Conservation (phyloP, 495 filamentous ascomycete genomes). For the Talaromyces stipitatus region DNA sequence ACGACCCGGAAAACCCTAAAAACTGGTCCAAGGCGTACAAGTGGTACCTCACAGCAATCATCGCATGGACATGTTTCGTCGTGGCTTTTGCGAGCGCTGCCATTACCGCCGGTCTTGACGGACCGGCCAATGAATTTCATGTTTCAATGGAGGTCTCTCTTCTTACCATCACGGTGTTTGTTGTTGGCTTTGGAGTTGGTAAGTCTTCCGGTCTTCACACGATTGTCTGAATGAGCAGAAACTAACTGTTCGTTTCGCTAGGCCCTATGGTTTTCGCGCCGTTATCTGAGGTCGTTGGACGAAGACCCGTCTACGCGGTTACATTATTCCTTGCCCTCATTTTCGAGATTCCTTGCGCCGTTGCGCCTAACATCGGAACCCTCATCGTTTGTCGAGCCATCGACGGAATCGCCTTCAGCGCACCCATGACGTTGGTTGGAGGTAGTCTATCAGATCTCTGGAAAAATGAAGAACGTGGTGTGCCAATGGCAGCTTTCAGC, state of each 20-base stretch:
- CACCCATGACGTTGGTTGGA: constrained; percentile 77
- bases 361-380: constrained; percentile 65
- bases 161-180: constrained; percentile 63
- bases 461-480: constrained; percentile 72
- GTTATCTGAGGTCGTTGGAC: constrained; percentile 62
- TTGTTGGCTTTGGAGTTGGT: constrained; percentile 73
- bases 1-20: constrained; percentile 52
- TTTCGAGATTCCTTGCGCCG: constrained; percentile 71
- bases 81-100: constrained; percentile 56
- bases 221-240: not conserved
- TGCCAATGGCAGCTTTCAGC: constrained; percentile 80
- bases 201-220: constrained; percentile 12
- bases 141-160: constrained; percentile 61
- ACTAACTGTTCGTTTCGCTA: constrained; percentile 8
- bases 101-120: constrained; percentile 59
- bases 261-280: constrained; percentile 78
- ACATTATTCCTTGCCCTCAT: constrained; percentile 57
- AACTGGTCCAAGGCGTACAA: constrained; percentile 52
- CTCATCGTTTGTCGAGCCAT: constrained; percentile 65
- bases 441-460: constrained; percentile 76
- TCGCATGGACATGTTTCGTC: constrained; percentile 56
- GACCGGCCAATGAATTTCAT: constrained; percentile 50
- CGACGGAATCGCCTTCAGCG: constrained; percentile 74
- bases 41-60: constrained; percentile 58
- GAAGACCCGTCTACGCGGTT: constrained; percentile 53